Conservation (phyloP, 768 basidiomycete species). For the Naganishia vaughanmartiniae region DNA sequence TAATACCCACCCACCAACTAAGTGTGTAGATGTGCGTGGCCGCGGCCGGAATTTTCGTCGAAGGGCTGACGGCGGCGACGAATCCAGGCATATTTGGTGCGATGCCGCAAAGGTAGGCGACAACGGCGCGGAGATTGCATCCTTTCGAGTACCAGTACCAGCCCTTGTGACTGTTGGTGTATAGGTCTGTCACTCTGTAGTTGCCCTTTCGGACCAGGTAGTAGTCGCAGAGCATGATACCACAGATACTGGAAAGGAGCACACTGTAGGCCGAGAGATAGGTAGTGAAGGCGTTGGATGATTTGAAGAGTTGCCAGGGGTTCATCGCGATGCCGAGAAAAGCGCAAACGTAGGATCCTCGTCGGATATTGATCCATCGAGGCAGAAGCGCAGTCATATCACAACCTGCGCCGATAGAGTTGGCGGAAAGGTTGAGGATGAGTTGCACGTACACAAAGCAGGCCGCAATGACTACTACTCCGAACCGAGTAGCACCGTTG, state of each 20-base stretch:
- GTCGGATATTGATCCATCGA: constrained; percentile 76
- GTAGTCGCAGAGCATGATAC: constrained; percentile 80
- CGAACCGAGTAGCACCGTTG: constrained; percentile 65
- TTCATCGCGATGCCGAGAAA: constrained; percentile 32
- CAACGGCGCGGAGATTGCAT: constrained; percentile 65
- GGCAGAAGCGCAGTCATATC: constrained; percentile 76
- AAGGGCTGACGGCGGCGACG: constrained; percentile 62
- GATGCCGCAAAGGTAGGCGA: constrained; percentile 60
- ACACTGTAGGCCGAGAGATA: constrained; percentile 64
- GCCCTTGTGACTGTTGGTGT: constrained; percentile 59
- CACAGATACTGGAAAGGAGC: constrained; percentile 62
- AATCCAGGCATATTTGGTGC: constrained; percentile 80
- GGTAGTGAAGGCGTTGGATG: constrained; percentile 71
- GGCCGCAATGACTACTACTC: constrained; percentile 72
- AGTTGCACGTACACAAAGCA: constrained; percentile 65
- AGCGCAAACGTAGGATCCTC: constrained; percentile 67
- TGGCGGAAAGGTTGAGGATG: constrained; percentile 60
- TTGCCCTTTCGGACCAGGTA: constrained; percentile 68
- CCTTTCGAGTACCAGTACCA: constrained; percentile 77
- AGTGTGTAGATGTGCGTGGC: constrained; percentile 59
- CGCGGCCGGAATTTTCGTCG: constrained; percentile 57
- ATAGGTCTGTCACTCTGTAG: constrained; percentile 70
- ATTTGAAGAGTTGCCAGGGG: constrained; percentile 64
- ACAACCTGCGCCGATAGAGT: constrained; percentile 77
- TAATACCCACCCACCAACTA: constrained; percentile 81